Base-by-base conservation (phyloP, 2,329 filamentous ascomycete species). In the Cytospora chrysosperma region DNA sequence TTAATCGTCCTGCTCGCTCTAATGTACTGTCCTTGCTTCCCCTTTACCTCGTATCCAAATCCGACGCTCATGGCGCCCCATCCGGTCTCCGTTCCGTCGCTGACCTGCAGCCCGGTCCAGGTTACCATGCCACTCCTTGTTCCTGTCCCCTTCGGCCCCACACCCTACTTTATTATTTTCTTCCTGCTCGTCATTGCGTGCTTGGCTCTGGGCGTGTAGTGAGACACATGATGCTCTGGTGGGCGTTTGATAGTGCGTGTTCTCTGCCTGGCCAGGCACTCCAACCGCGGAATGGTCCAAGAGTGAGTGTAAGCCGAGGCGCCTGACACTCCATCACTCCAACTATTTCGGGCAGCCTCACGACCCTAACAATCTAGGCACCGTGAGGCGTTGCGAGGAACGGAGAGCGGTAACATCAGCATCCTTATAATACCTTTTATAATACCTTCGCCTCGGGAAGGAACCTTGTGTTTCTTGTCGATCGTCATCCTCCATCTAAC, bases 391-490 rank as follows among this genome's bases (percentile, higher is more conserved):
- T 54, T 51, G 47, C 43, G 57, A 61, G 64, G 21, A 26, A 43
- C 34, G 47, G 34, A 50, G 34, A 27, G 50, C 57, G 52, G 60
- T 59, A 43, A 47, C 56, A 61, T 58, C 53, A 34, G 52, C 56
- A 51, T 50, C 37, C 43, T 61, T 65, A 65, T 63, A 65, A 65
- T 26, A 52, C 60, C 60, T 62, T 62, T 61, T 65, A 65, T 63
- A 65, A 65, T 26, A 52, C 60, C 60, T 62, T 62, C 26, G 43
- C 56, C 61, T 63, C 61, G 56, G 53, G 61, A 37, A 60, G n/a
- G 30, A 53, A 26, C 37, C 53, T 49, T 62, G 24, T 50, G 32
- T 34, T 47, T 60, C 17, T 24, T 61, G 49, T 30, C 40, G 40
- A 17, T 54, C 57, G 43, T 52, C 34, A 50, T 59, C 56, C 37